Evolutionary conservation across 164 flowering plant genomes (phyloP).

Genomic region (Magnolia officinalis): DNA sequence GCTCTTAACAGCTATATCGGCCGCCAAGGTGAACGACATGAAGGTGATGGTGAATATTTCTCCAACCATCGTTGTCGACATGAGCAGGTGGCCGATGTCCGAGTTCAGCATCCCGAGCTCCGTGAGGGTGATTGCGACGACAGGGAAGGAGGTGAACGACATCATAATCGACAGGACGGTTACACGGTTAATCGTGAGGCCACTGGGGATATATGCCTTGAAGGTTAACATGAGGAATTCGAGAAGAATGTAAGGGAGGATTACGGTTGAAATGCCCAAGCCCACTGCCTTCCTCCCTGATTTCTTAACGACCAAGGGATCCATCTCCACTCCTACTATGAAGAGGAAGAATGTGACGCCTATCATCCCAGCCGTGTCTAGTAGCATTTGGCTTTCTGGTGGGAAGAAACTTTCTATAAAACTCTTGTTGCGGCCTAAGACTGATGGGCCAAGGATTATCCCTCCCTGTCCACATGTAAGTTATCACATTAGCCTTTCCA

Average conservation of each 20-base stretch:
- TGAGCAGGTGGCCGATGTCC: slow-evolving; percentile 48
- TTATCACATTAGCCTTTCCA: neutral
- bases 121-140: slow-evolving; percentile 34
- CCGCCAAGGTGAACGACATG: neutral
- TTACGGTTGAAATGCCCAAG: neutral
- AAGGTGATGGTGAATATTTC: slow-evolving; percentile 27
- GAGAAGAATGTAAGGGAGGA: neutral
- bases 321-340: neutral
- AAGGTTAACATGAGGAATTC: neutral
- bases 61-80: slow-evolving; percentile 29
- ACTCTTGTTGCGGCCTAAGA: neutral
- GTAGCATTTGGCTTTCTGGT: neutral
- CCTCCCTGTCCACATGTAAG: neutral
- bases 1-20: slow-evolving; percentile 4
- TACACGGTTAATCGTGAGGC: neutral
- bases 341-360: neutral
- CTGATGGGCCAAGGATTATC: neutral
- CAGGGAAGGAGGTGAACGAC: slow-evolving; percentile 46
- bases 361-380: neutral
- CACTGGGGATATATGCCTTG: neutral
- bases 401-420: neutral
- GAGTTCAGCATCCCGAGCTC: slow-evolving; percentile 66
- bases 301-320: neutral
- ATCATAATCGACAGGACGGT: neutral
- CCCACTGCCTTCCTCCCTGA: neutral